A percentile compares a stretch with the other conserved stretches of the same genome.
Evolutionary conservation across 768 basidiomycete genomes (phyloP).

Genomic region (Zangia roseola): DNA sequence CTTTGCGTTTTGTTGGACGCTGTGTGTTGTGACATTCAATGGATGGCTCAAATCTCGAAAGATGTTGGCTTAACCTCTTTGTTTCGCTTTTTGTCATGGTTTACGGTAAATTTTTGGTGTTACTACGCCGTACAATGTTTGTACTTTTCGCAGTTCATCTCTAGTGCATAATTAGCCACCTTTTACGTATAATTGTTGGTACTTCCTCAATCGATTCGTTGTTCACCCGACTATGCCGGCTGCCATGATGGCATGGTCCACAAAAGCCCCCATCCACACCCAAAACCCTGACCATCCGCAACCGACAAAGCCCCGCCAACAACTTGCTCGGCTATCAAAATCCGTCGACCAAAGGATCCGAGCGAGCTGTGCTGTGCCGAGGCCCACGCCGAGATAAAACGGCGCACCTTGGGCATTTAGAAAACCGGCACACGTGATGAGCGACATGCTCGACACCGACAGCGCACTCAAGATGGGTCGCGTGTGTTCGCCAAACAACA

Average conservation of each 20-base stretch:
- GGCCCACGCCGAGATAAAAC: constrained; percentile 76
- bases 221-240: constrained; percentile 7
- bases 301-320: constrained; percentile 86
- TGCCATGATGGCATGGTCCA: constrained; percentile 53
- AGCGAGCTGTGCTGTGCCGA: constrained; percentile 74
- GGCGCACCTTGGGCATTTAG: constrained; percentile 72
- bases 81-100: background rate
- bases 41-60: constrained; percentile 67
- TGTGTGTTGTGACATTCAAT: constrained; percentile 74
- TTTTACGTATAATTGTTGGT: background rate
- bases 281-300: constrained; percentile 89
- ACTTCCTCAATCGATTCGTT: background rate
- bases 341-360: constrained; percentile 75
- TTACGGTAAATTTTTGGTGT: background rate
- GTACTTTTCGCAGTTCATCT: background rate
- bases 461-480: constrained; percentile 74
- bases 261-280: constrained; percentile 79
- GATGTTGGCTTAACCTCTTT: constrained; percentile 13
- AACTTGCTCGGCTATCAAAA: constrained; percentile 72
- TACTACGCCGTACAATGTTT: background rate
- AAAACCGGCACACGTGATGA: constrained; percentile 77
- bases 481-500: constrained; percentile 81
- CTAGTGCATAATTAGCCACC: background rate
- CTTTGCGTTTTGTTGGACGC: constrained; percentile 81
- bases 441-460: constrained; percentile 67